Conservation (phyloP, 2,329 filamentous ascomycete species). For the Ilyonectria robusta region DNA sequence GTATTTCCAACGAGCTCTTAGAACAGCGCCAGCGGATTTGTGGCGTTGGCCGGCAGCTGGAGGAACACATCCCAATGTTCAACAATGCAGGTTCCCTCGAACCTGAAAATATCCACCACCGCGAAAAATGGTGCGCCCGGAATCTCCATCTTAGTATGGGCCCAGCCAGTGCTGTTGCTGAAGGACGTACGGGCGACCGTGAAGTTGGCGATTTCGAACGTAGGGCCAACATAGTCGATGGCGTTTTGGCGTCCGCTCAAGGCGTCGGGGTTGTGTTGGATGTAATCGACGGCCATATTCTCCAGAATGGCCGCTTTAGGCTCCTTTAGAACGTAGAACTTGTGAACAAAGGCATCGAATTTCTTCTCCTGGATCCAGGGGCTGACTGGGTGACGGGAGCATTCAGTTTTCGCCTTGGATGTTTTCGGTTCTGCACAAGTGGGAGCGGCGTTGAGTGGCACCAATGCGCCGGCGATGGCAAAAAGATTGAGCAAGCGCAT, state of each 20-base stretch:
- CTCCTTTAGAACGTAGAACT: background rate
- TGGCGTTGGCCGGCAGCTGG: background rate
- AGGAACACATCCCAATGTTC: conserved; percentile 5
- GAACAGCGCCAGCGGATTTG: conserved; percentile 1
- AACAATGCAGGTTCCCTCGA: background rate
- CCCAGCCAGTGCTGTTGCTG: background rate
- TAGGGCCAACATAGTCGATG: background rate
- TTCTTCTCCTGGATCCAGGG: too few relatives aligned
- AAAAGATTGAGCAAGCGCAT: too few relatives aligned
- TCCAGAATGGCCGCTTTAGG: background rate
- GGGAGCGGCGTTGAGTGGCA: too few relatives aligned
- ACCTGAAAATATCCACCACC: conserved; percentile 1
- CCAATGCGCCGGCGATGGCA: too few relatives aligned
- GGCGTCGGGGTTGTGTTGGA: conserved; percentile 2
- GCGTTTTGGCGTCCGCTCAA: background rate
- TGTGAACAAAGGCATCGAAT: background rate
- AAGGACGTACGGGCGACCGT: background rate
- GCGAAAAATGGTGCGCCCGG: background rate
- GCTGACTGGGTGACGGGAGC: too few relatives aligned
- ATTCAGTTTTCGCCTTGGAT: too few relatives aligned
- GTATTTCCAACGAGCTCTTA: background rate
- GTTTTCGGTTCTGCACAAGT: too few relatives aligned
- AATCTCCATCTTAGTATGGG: conserved; percentile 1
- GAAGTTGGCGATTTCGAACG: background rate
- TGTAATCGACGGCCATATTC: background rate